Conservation (phyloP, 352 stramenopile genomes). For the Phytopythium oedochilum region DNA sequence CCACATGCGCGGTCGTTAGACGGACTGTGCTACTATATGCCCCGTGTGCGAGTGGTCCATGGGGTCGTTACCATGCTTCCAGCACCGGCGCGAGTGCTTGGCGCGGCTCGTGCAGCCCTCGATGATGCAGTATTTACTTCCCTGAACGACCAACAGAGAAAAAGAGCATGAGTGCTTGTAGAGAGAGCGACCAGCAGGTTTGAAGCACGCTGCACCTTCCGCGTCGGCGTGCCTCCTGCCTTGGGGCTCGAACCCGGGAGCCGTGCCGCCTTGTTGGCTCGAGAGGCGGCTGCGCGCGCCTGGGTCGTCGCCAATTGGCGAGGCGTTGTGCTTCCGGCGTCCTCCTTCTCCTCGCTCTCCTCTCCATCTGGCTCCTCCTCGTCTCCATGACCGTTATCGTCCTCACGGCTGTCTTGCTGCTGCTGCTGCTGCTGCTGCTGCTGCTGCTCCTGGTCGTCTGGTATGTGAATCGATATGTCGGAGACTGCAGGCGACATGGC, state of each 20-base stretch:
- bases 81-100: slow-evolving; percentile 56
- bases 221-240: background rate
- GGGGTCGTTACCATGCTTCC: slow-evolving; percentile 47
- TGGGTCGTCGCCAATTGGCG: background rate
- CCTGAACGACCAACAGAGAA: background rate
- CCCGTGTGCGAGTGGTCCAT: too few relatives aligned
- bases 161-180: background rate
- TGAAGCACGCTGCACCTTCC: background rate
- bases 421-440: too few relatives aligned
- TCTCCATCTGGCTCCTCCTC: background rate
- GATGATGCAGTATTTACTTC: slow-evolving; percentile 54
- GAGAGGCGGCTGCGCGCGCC: background rate
- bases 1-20: background rate
- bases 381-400: background rate
- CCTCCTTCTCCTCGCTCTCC: slow-evolving; percentile 1
- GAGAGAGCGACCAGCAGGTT: too few relatives aligned
- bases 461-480: background rate
- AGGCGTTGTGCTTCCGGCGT: background rate
- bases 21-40: too few relatives aligned
- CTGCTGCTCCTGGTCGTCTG: background rate
- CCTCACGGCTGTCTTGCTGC: too few relatives aligned
- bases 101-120: slow-evolving; percentile 37
- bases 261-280: background rate
- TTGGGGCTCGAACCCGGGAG: background rate
- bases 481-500: background rate